Evolutionary conservation across 139 green algal species (phyloP).

Genomic region (Micromonas pusilla): DNA sequence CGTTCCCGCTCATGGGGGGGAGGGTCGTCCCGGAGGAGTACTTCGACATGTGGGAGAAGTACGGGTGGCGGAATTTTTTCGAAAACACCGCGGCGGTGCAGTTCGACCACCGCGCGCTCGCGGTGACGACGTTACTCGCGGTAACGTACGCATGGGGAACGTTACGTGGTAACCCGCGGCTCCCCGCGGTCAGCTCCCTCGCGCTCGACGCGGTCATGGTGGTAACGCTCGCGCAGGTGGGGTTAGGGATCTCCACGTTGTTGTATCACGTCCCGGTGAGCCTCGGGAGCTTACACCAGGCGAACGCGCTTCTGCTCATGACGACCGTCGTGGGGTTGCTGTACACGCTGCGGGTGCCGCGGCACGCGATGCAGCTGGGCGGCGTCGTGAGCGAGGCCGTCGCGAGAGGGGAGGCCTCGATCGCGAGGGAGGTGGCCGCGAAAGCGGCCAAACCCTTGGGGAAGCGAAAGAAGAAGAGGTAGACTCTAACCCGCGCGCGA

Average conservation of each 20-base stretch:
- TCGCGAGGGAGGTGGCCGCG: not conserved
- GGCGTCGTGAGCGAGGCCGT: no score
- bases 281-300: slow-evolving; percentile 78
- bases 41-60: slow-evolving; percentile 43
- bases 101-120: slow-evolving; percentile 60
- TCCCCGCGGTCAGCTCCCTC: not conserved
- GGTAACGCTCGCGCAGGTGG: slow-evolving; percentile 35
- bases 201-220: not conserved
- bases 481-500: no score
- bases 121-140: slow-evolving; percentile 57
- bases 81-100: slow-evolving; percentile 88
- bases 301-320: slow-evolving; percentile 84
- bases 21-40: slow-evolving; percentile 81
- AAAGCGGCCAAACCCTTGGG: not conserved
- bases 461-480: not conserved
- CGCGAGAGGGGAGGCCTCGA: no score
- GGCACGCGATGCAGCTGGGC: no score
- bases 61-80: slow-evolving; percentile 70
- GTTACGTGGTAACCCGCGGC: not conserved
- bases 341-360: slow-evolving; percentile 67
- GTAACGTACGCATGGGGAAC: slow-evolving; percentile 51
- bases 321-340: slow-evolving; percentile 70
- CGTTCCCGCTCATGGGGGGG: slow-evolving; percentile 90
- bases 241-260: slow-evolving; percentile 42
- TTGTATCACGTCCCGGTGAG: slow-evolving; percentile 54